phyloP scores from a whole-genome alignment of 164 flowering plant species.

The Annona cherimola region DNA sequence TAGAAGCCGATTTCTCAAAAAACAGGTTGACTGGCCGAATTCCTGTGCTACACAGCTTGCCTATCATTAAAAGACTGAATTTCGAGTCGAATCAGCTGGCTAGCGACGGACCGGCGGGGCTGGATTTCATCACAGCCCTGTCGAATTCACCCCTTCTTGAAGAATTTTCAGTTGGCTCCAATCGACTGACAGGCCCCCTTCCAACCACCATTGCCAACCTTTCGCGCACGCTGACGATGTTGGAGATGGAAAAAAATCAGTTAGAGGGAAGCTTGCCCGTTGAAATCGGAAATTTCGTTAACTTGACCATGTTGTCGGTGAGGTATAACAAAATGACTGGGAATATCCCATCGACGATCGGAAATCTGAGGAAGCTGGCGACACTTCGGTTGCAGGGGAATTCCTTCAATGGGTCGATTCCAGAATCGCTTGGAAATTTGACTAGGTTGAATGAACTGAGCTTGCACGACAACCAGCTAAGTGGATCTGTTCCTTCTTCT shows the following conservation, averaged over 20 bases:
- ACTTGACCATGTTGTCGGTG: constrained; percentile 5
- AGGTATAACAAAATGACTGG: constrained; percentile 7
- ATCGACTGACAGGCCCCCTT: constrained; percentile 10
- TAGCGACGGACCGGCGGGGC: not conserved
- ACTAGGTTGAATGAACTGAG: not conserved
- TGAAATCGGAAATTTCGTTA: constrained; percentile 10
- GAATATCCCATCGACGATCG: constrained; percentile 5
- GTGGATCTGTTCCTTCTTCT: not conserved
- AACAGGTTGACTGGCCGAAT: constrained; percentile 7
- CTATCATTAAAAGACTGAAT: not conserved
- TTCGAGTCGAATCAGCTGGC: constrained; percentile 4
- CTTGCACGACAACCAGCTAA: not conserved
- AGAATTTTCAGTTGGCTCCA: constrained; percentile 5
- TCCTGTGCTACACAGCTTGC: constrained; percentile 7
- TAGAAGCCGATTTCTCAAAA: not conserved
- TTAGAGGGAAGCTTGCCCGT: constrained; percentile 12
- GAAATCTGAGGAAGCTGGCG: constrained; percentile 4
- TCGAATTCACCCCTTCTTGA: constrained; percentile 6
- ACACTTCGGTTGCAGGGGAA: not conserved
- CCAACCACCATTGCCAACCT: constrained; percentile 13
- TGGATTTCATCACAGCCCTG: constrained; percentile 14
- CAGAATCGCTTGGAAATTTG: not conserved
- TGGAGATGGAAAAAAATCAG: constrained; percentile 10
- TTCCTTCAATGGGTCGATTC: not conserved
- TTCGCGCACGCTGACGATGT: constrained; percentile 4